These are phyloP conservation scores for Candida easanensis DNA, from an alignment of 805 yeast species.

Conservation along the genomic window DNA sequence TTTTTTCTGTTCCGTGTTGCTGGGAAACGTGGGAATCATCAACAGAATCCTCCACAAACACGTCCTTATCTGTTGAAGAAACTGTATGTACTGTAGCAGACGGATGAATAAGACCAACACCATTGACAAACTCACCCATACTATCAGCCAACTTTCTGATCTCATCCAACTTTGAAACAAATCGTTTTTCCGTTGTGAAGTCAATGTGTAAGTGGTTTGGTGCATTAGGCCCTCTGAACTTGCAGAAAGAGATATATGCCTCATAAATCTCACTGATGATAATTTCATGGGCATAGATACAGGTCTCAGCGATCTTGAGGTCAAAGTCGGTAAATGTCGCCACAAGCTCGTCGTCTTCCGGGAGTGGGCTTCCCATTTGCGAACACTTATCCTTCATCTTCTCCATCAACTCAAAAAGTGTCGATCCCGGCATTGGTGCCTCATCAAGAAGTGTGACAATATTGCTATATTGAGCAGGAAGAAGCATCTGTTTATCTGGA, in stretches of 20 bases:
- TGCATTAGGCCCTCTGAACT: conserved; percentile 4
- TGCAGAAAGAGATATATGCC: conserved; percentile 13
- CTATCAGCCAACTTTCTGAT: conserved; percentile 6
- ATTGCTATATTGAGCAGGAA: conserved; percentile 14
- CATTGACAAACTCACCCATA: neutral
- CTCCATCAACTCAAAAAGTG: conserved; percentile 18
- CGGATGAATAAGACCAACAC: neutral
- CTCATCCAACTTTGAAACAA: conserved; percentile 15
- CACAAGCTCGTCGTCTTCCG: conserved; percentile 18
- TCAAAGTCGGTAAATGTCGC: conserved; percentile 23
- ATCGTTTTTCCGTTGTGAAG: conserved; percentile 15
- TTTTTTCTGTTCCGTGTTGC: too few relatives aligned
- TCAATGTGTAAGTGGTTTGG: conserved; percentile 16
- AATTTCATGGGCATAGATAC: conserved; percentile 18
- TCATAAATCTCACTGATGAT: conserved; percentile 18
- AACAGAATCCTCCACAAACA: too few relatives aligned
- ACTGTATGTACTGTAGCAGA: neutral
- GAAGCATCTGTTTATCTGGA: neutral
- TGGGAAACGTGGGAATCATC: too few relatives aligned
- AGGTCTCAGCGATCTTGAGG: conserved; percentile 17
- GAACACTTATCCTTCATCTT: conserved; percentile 18
- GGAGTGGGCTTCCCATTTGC: conserved; percentile 18
- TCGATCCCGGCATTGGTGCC: conserved; percentile 11
- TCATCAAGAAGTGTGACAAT: conserved; percentile 21
- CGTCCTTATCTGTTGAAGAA: too few relatives aligned